Conservation (phyloP, 768 basidiomycete genomes). For the Pleurotus djamor region DNA sequence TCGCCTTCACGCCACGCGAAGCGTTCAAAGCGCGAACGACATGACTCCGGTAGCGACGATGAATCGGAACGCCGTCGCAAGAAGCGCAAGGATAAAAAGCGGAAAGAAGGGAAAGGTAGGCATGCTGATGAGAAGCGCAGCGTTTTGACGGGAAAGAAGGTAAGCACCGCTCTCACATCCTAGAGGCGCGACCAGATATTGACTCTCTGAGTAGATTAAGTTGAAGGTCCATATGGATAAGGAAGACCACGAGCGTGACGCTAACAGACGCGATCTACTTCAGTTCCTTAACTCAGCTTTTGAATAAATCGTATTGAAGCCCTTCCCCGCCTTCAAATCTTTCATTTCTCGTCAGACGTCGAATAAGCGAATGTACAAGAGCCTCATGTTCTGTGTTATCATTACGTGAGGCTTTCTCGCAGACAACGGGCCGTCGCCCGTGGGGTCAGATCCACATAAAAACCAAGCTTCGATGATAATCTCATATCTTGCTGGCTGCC, state of each 20-base stretch:
- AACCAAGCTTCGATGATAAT: no score
- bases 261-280: slow-evolving; percentile 50
- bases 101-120: slow-evolving; percentile 24
- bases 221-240: slow-evolving; percentile 61
- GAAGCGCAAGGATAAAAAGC: slow-evolving; percentile 32
- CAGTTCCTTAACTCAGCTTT: slow-evolving; percentile 57
- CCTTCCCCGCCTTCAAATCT: no score
- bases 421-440: no score
- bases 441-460: no score
- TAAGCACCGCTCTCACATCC: slow-evolving; percentile 11
- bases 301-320: slow-evolving; percentile 12
- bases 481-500: not conserved
- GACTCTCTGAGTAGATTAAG: slow-evolving; percentile 43
- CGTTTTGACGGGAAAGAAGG: slow-evolving; percentile 63
- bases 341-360: no score
- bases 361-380: no score
- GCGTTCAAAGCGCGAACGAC: slow-evolving; percentile 15
- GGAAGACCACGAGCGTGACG: slow-evolving; percentile 53
- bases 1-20: slow-evolving; percentile 15
- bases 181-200: not conserved
- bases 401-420: no score
- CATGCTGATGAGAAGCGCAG: slow-evolving; percentile 50
- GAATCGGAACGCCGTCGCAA: slow-evolving; percentile 15
- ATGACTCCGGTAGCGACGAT: not conserved
- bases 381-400: no score